A percentile compares a stretch with the other conserved stretches of the same genome.
phyloP scores from a whole-genome alignment of 306 rosid species.

The Sicyos edulis region DNA sequence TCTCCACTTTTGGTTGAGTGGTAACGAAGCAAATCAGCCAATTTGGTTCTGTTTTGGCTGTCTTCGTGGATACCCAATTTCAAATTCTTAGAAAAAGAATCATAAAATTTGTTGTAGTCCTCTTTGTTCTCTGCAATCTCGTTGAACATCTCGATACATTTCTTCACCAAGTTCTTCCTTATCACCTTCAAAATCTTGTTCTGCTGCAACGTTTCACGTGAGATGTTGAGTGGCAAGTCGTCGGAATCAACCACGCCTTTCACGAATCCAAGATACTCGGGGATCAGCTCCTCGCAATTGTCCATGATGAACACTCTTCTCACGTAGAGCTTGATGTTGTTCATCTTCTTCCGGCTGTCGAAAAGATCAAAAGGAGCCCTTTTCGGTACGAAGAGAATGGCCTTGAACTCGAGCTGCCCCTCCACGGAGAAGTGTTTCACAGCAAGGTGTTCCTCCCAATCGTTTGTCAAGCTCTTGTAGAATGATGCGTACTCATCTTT shows the following conservation, averaged over 20 bases:
- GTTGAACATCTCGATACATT: constrained; percentile 72
- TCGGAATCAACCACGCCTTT: constrained; percentile 72
- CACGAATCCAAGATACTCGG: constrained; percentile 63
- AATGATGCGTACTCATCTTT: constrained; percentile 64
- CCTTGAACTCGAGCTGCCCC: constrained; percentile 72
- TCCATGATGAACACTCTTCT: constrained; percentile 76
- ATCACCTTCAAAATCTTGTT: constrained; percentile 70
- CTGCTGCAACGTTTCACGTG: constrained; percentile 65
- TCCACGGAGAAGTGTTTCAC: constrained; percentile 68
- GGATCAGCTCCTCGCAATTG: constrained; percentile 63
- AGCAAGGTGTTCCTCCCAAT: constrained; percentile 70
- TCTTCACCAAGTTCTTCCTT: constrained; percentile 59
- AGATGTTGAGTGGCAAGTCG: constrained; percentile 67
- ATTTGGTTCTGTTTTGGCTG: constrained; percentile 58
- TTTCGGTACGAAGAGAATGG: constrained; percentile 54
- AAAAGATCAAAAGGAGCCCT: constrained; percentile 70
- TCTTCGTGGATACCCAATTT: constrained; percentile 65
- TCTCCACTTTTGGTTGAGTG: constrained; percentile 67
- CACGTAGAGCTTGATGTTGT: constrained; percentile 65
- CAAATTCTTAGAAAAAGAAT: constrained; percentile 60
- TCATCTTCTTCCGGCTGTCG: constrained; percentile 63
- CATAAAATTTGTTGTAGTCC: constrained; percentile 55
- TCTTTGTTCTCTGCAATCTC: constrained; percentile 70
- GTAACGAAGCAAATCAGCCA: constrained; percentile 58
- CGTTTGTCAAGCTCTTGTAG: constrained; percentile 68